A percentile compares a stretch with the other conserved stretches of the same genome.
These are phyloP conservation scores for Eutrema salsugineum DNA, from an alignment of 441 rosid genomes.

Conservation along the genomic window DNA sequence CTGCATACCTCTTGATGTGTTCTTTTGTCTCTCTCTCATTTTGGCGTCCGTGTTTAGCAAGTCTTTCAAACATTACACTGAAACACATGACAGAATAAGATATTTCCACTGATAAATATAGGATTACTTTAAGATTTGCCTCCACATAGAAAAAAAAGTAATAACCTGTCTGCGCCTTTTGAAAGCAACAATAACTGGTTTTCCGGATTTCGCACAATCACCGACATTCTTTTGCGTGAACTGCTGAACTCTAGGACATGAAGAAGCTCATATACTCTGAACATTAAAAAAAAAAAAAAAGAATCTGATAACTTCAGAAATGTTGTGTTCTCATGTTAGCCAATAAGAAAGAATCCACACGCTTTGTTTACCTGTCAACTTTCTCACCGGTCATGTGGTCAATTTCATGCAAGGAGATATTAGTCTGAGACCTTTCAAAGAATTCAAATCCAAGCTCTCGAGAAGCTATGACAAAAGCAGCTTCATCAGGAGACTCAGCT, in stretches of 20 bases:
- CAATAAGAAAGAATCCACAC: neutral
- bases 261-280: slow-evolving; percentile 61
- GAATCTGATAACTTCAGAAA: neutral
- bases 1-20: slow-evolving; percentile 62
- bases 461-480: slow-evolving; percentile 88
- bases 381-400: slow-evolving; percentile 43
- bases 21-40: slow-evolving; percentile 60
- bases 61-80: slow-evolving; percentile 89
- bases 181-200: slow-evolving; percentile 60
- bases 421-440: slow-evolving; percentile 65
- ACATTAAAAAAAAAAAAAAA: neutral
- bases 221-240: slow-evolving; percentile 91
- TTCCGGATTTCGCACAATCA: slow-evolving; percentile 60
- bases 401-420: slow-evolving; percentile 63
- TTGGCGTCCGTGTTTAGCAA: slow-evolving; percentile 45
- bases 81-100: slow-evolving; percentile 17
- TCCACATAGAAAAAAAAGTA: neutral
- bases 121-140: neutral
- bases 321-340: neutral
- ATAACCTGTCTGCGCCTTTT: slow-evolving; percentile 93
- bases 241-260: slow-evolving; percentile 87
- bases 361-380: slow-evolving; percentile 47
- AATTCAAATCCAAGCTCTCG: slow-evolving; percentile 85
- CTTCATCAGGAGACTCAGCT: slow-evolving; percentile 97
- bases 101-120: neutral